Base-by-base conservation (phyloP, 2,329 filamentous ascomycete species). In the Pseudogymnoascus sp. region DNA sequence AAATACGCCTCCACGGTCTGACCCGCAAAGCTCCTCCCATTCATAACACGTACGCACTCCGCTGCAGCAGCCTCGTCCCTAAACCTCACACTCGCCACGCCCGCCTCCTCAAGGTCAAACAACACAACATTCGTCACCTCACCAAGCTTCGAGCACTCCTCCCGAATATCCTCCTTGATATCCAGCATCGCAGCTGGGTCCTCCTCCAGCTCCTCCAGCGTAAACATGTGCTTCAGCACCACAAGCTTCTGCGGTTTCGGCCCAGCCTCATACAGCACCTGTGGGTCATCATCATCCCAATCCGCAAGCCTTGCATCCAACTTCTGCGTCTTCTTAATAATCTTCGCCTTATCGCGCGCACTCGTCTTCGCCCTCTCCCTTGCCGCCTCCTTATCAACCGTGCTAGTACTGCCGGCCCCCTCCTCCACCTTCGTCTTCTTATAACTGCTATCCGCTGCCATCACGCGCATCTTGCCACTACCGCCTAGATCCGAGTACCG, bases 151-250 rank as follows among this genome's bases (percentile, higher is more conserved):
- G 85, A 82, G 74, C 91, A 96, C 75, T 96, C 93, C 60, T 96
- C 91, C 52, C 90, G 85, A 62, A 97, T 90, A 72, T 99, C 95
- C 73, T 96, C 89, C 73, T 96, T 96, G 77, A 97, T 96, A 66
- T 97, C 93, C 38, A 96, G 79, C 64, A 96, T 83, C 1, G 89
- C 90, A 0, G 87, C 86, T 1, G 90, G 86, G 70, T 97, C 93
- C 71, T 96, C 90, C 68, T 92, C 87, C 25, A 97, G 81, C 77
- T 96, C 91, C 65, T 88, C 74, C 43, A 93, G 80, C 1, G 91
- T 96, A 76, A 99, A 99, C 88, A 96, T 96, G 76, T 96, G 87
- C 72, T 91, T 91, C 66, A 99, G 78, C 63, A 97, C 87, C 28
- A 96, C 93, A 14, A 90, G 80, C 74, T 93, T 96, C 70, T 93